phyloP scores from a whole-genome alignment of 1,284 basidiomycete genomes.

The Schizopora paradoxa region DNA sequence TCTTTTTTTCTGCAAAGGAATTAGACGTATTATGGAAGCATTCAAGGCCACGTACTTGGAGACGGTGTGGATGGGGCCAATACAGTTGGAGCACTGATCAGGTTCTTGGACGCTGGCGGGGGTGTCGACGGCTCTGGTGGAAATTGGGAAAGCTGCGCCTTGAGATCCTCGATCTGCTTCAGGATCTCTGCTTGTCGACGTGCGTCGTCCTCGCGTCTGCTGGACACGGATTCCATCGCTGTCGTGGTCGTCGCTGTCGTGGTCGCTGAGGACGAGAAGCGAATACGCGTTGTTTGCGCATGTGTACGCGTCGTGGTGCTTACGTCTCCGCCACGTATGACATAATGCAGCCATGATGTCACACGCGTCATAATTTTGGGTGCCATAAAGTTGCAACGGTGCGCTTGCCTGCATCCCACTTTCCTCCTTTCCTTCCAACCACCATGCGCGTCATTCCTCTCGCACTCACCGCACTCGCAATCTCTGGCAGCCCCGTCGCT shows the following conservation, averaged over 20 bases:
- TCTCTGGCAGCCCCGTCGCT: constrained; percentile 32
- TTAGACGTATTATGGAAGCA: constrained; percentile 2
- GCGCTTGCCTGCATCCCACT: not conserved
- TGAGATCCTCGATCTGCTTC: constrained; percentile 37
- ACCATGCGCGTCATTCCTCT: constrained; percentile 38
- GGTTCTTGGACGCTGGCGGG: constrained; percentile 46
- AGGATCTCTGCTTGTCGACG: constrained; percentile 28
- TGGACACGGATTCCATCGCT: constrained; percentile 1
- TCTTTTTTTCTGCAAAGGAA: constrained; percentile 13
- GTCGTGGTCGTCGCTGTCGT: constrained; percentile 11
- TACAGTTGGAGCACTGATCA: constrained; percentile 35
- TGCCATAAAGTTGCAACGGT: not conserved
- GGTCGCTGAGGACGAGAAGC: constrained; percentile 15
- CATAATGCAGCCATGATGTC: too few species aligned
- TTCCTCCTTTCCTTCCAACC: constrained; percentile 1
- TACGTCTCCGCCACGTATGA: too few species aligned
- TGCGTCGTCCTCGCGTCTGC: constrained; percentile 1
- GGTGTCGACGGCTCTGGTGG: constrained; percentile 21
- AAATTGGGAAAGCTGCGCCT: constrained; percentile 37
- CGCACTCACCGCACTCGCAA: constrained; percentile 33
- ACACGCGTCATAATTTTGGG: too few species aligned
- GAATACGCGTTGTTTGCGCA: constrained; percentile 24
- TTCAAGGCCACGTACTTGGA: constrained; percentile 44
- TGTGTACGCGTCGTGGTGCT: constrained; percentile 20
- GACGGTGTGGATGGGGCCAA: constrained; percentile 66